Base-by-base conservation (phyloP, 257 asterid species). In the Gentiana dahurica region DNA sequence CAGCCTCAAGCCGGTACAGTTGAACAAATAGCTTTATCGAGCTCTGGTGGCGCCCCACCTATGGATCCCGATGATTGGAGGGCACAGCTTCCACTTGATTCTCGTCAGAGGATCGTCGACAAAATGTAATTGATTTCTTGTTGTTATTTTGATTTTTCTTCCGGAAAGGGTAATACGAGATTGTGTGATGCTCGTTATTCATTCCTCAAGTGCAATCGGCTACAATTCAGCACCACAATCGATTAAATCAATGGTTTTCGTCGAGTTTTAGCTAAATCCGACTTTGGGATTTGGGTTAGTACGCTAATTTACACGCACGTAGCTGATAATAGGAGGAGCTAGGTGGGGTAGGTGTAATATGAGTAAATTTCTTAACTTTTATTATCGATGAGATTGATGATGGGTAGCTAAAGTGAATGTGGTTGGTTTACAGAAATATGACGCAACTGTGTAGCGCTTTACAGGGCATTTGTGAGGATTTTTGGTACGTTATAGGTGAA, bases 41-140 rank as follows among this genome's bases (percentile, higher is more conserved):
- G 74, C 4, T 66, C 73, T 49, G 79, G 74, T 3, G 60, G 46
- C 1, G 46, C 46, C 12, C 47, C 62, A 4, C 41, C 62, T 24
- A 46, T 58, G 49, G 39, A 46, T 36, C 49, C 61, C n/a, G 58
- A 69, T 24, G 91, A 82, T 63, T 89, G 97, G 97, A 76, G 89
- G 80, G 64, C 63, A 61, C 94, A 77, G 68, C 81, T 90, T 9
- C 85, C 72, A 41, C 71, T 79, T 0, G 84, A 81, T 60, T 73
- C 87, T 45, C 83, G 96, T 45, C 81, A 80, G 56, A 78, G 84
- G 76, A 82, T 82, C 52, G 96, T 87, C 4, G 83, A 80, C 62
- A 84, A 78, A 77, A 77, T 84, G 92, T 78, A 75, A 0, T 13
- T 47, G 33, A 34, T 15, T 49, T 24, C 1, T 43, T 12, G 46